phyloP scores from a whole-genome alignment of 2,329 filamentous ascomycete genomes.

The Cladorrhinum sp. region DNA sequence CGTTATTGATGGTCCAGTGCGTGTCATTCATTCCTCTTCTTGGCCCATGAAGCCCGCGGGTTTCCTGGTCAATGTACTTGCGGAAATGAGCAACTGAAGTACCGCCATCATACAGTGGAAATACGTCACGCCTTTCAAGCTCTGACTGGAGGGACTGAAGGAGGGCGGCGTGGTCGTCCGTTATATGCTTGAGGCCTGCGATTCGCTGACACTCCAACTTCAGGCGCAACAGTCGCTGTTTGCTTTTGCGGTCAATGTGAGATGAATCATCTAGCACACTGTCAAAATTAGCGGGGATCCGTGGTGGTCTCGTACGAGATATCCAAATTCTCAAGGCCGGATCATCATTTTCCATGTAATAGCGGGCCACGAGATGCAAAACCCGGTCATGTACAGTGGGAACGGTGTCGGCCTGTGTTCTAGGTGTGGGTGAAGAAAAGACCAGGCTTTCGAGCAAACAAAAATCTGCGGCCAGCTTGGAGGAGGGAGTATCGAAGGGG shows the following conservation, averaged over 20 bases:
- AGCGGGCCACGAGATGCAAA: constrained; percentile 24
- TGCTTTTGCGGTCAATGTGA: neutral
- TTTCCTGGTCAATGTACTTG: neutral
- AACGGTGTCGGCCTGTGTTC: neutral
- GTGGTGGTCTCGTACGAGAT: constrained; percentile 8
- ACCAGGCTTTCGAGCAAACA: neutral
- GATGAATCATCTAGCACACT: too few relatives aligned
- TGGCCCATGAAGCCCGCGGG: neutral
- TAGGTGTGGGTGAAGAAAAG: neutral
- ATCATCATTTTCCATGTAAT: constrained; percentile 28
- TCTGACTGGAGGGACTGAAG: constrained; percentile 1
- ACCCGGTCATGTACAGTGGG: constrained; percentile 16
- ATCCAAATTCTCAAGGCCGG: constrained; percentile 22
- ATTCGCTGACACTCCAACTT: neutral
- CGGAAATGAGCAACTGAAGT: constrained; percentile 9
- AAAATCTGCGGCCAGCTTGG: neutral
- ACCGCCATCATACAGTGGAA: constrained; percentile 22
- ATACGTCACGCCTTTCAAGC: neutral
- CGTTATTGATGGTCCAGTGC: constrained; percentile 4
- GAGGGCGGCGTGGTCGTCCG: neutral
- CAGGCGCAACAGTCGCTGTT: neutral
- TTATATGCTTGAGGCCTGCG: neutral
- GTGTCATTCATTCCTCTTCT: neutral
- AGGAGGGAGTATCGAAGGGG: neutral
- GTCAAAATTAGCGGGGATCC: neutral